These are phyloP conservation scores for Yarrowia galli DNA, from an alignment of 1,139 yeast species.

Conservation along the genomic window DNA sequence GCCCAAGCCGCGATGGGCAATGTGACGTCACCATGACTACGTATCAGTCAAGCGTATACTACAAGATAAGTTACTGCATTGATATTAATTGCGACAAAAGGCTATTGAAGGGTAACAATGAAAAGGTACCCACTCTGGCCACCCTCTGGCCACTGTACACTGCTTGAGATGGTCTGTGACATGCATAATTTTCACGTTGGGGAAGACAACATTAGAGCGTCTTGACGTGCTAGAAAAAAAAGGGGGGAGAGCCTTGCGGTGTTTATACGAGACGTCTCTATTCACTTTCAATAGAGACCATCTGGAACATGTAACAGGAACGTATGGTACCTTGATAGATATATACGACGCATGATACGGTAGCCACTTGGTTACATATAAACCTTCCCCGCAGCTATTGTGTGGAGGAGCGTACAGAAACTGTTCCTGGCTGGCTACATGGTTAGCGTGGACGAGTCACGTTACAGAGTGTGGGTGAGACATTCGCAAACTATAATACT, in stretches of 20 bases:
- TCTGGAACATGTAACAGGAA: too few relatives aligned
- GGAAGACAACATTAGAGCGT: slow-evolving; percentile 1
- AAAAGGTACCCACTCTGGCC: slow-evolving; percentile 1
- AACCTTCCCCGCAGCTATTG: slow-evolving; percentile 6
- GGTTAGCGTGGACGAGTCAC: slow-evolving; percentile 16
- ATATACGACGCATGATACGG: too few relatives aligned
- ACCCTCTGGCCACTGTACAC: not conserved
- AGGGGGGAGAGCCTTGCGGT: not conserved
- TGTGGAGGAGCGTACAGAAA: not conserved
- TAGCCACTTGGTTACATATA: not conserved
- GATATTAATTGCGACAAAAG: not conserved
- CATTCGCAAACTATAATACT: not conserved
- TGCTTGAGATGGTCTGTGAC: not conserved
- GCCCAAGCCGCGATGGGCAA: too few relatives aligned
- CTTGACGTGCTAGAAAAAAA: slow-evolving; percentile 6
- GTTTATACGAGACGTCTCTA: not conserved
- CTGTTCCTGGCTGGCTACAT: slow-evolving; percentile 4
- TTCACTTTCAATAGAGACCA: too few relatives aligned
- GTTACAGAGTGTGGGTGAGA: slow-evolving; percentile 14
- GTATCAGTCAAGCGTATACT: too few relatives aligned
- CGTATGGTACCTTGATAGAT: too few relatives aligned
- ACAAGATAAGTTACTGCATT: too few relatives aligned
- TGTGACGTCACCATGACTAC: too few relatives aligned
- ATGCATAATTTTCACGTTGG: slow-evolving; percentile 29
- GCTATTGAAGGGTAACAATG: not conserved